Conservation (phyloP, 352 stramenopile species). For the Globisporangium paroecandrum region DNA sequence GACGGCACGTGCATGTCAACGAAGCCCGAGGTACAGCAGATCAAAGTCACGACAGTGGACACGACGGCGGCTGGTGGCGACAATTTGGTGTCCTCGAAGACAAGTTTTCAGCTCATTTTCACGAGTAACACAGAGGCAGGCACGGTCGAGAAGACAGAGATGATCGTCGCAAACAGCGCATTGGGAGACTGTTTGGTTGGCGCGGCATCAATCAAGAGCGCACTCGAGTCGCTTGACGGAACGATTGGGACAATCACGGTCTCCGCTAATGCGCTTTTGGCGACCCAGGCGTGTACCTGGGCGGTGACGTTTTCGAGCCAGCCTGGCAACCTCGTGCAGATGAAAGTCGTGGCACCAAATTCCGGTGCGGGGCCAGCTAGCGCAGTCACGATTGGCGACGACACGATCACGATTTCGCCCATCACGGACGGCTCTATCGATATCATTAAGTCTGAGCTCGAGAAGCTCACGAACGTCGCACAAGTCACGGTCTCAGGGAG, state of each 20-base stretch:
- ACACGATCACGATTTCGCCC: conserved; percentile 79
- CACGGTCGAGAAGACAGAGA: conserved; percentile 57
- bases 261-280: conserved; percentile 32
- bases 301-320: conserved; percentile 87
- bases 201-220: conserved; percentile 42
- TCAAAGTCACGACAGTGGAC: conserved; percentile 87
- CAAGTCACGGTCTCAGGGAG: conserved; percentile 83
- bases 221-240: conserved; percentile 42
- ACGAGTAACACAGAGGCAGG: conserved; percentile 55
- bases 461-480: conserved; percentile 87
- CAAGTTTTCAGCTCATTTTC: conserved; percentile 88
- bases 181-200: conserved; percentile 78
- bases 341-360: conserved; percentile 60
- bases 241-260: conserved; percentile 52
- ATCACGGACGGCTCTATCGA: conserved; percentile 81
- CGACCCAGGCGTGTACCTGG: conserved; percentile 83
- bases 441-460: conserved; percentile 94
- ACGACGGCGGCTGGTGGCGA: conserved; percentile 89
- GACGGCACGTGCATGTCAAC: conserved; percentile 61
- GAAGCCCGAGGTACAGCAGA: conserved; percentile 85
- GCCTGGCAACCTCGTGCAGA: conserved; percentile 79
- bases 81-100: conserved; percentile 78
- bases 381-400: conserved; percentile 62
- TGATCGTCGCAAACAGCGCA: conserved; percentile 80
- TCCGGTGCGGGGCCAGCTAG: conserved; percentile 30